phyloP scores from a whole-genome alignment of 192 early-diverging fungal genomes.

The Mortierella claussenii region DNA sequence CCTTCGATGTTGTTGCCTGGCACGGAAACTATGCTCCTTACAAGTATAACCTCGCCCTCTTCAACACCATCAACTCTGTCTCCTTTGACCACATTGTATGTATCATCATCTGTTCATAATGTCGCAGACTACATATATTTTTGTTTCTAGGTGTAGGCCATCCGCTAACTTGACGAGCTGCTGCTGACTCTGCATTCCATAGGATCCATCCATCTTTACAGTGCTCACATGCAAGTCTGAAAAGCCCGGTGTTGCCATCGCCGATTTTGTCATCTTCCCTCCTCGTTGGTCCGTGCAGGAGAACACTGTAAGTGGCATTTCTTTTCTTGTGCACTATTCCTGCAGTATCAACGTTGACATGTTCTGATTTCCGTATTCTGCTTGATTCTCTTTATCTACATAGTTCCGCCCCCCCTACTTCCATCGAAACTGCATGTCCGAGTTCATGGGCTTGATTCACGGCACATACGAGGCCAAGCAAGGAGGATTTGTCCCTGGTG shows the following conservation, averaged over 20 bases:
- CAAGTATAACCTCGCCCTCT: constrained; percentile 90
- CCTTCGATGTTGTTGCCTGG: constrained; percentile 98
- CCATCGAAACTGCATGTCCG: constrained; percentile 98
- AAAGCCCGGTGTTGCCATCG: constrained; percentile 85
- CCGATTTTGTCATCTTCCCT: constrained; percentile 98
- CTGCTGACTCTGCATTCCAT: neutral
- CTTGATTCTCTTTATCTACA: too few species aligned
- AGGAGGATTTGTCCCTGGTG: constrained; percentile 92
- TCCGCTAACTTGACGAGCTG: neutral
- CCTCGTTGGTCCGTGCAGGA: constrained; percentile 94
- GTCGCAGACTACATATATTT: too few species aligned
- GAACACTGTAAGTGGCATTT: constrained; percentile 83
- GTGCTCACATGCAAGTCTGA: constrained; percentile 92
- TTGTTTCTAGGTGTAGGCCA: constrained; percentile 3
- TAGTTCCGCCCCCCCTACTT: constrained; percentile 94
- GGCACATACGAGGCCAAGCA: constrained; percentile 96
- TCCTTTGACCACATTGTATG: constrained; percentile 88
- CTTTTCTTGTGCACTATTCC: too few species aligned
- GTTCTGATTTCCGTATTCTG: too few species aligned
- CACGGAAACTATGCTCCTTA: constrained; percentile 97
- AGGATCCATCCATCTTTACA: constrained; percentile 98
- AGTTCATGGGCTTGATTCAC: constrained; percentile 96
- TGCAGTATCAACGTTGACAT: too few species aligned
- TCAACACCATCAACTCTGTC: constrained; percentile 88
- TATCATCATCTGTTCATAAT: too few species aligned